These are phyloP conservation scores for Cokeromyces recurvatus DNA, from an alignment of 371 early-diverging fungal genomes.

Conservation along the genomic window DNA sequence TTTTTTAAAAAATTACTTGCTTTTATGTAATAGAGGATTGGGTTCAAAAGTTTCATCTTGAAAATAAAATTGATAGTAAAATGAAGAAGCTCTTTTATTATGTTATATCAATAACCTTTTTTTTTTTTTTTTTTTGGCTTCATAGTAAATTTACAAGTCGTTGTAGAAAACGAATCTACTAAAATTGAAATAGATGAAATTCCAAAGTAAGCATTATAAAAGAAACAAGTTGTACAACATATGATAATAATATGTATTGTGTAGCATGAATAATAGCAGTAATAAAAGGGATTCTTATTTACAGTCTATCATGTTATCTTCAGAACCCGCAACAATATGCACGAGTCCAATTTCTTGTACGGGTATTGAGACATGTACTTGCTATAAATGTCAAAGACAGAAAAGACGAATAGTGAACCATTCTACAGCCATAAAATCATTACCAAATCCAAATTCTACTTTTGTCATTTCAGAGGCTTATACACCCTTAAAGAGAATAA, in stretches of 20 bases:
- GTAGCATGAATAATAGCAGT: too few species aligned
- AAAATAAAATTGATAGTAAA: too few species aligned
- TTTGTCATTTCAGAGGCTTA: background rate
- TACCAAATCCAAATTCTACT: constrained; percentile 1
- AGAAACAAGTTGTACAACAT: background rate
- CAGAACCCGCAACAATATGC: constrained; percentile 2
- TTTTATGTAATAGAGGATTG: too few species aligned
- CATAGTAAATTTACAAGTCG: too few species aligned
- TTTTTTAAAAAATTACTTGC: too few species aligned
- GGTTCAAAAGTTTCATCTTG: too few species aligned
- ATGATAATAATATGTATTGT: background rate
- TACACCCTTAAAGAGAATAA: background rate
- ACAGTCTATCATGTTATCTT: constrained; percentile 18
- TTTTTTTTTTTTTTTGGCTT: too few species aligned
- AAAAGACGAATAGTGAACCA: constrained; percentile 27
- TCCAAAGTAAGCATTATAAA: constrained; percentile 8
- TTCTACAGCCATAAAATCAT: background rate
- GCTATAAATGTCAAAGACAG: constrained; percentile 45
- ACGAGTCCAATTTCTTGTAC: constrained; percentile 14
- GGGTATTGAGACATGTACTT: constrained; percentile 21
- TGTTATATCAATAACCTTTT: too few species aligned
- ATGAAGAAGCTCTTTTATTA: too few species aligned
- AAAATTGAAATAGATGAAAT: constrained; percentile 33
- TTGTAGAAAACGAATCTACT: constrained; percentile 25
- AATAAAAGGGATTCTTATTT: constrained; percentile 14